phyloP scores from a whole-genome alignment of 306 rosid genomes.

The Dryas drummondii region DNA sequence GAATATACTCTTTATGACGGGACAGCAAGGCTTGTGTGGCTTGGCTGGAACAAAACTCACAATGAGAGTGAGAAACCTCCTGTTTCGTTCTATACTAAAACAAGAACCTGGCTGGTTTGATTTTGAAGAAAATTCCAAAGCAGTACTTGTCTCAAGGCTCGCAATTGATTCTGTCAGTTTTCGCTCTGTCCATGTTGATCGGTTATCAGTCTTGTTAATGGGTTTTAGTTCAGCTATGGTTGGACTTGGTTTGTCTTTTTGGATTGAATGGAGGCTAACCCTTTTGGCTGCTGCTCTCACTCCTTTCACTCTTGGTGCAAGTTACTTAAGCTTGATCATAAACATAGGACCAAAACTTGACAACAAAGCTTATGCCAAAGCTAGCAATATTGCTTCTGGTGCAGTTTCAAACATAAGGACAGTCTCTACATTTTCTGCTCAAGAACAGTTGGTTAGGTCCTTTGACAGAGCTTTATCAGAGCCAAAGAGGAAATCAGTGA shows the following conservation, averaged over 20 bases:
- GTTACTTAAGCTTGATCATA: constrained; percentile 71
- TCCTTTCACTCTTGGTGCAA: constrained; percentile 92
- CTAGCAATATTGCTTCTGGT: constrained; percentile 88
- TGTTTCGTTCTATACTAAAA: constrained; percentile 69
- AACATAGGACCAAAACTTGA: constrained; percentile 68
- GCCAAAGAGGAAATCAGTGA: constrained; percentile 56
- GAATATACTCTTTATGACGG: constrained; percentile 74
- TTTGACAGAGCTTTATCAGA: constrained; percentile 67
- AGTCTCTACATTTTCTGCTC: constrained; percentile 81
- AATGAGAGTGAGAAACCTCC: constrained; percentile 66
- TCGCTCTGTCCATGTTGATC: constrained; percentile 71
- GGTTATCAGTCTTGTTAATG: constrained; percentile 83
- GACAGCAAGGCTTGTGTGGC: constrained; percentile 91
- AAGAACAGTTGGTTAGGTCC: constrained; percentile 65
- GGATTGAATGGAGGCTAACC: constrained; percentile 50
- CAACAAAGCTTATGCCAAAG: constrained; percentile 66
- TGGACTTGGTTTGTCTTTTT: constrained; percentile 63
- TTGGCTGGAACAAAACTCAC: constrained; percentile 94
- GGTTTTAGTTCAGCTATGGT: constrained; percentile 79
- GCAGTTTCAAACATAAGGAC: constrained; percentile 88
- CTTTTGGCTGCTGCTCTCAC: constrained; percentile 77
- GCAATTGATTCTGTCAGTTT: constrained; percentile 62
- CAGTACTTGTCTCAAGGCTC: constrained; percentile 73
- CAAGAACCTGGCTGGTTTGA: constrained; percentile 99
- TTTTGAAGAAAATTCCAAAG: constrained; percentile 73